Base-by-base conservation (phyloP, 257 asterid genomes). In the Primulina huaijiensis region DNA sequence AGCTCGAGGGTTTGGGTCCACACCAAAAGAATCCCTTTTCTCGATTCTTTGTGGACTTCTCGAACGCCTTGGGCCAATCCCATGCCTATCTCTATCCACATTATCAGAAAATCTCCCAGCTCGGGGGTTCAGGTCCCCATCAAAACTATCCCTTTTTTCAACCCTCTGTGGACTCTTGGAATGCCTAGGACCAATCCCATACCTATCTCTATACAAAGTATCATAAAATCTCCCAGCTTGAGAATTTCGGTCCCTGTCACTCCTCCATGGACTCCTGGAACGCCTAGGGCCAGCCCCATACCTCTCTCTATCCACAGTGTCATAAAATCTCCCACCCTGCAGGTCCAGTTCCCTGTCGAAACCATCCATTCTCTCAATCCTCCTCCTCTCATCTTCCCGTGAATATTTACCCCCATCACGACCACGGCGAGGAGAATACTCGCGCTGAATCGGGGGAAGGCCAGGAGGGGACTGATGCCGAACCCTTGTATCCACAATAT, bases 401-500 rank as follows among this genome's bases (percentile, higher is more conserved):
- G 74, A 52, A 65, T 80, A 68, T 34, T 75, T 79, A 6, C 76
- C 82, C 17, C 0, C 37, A 72, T 35, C 70, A 27, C 43, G 69
- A 43, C 31, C 65, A 10, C 61, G 76, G 66, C 40, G 67, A 8
- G 83, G 80, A 6, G 80, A 65, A 64, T 56, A 62, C n/a, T 62
- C 78, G 21, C 78, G 73, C 65, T 14, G 58, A 75, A 78, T 62
- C 21, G 80, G 20, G 57, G 76, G 77, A 66, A 64, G 71, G 4
- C 72, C 83, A 63, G 69, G 71, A 66, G 79, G 85, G 31, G 88
- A 72, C 60, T 80, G 79, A 34, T 85, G 79, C 56, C 82, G 77
- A 40, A 62, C 65, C 7, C 77, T 74, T 27, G 75, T 68, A 33
- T 72, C 78, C 68, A 63, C 80, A 17, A 62, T 76, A 34, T 76